Evolutionary conservation across 129 eudicot species (phyloP), one percentile per base, ranked within the genome.

Genomic region (Artemisia argyi): DNA sequence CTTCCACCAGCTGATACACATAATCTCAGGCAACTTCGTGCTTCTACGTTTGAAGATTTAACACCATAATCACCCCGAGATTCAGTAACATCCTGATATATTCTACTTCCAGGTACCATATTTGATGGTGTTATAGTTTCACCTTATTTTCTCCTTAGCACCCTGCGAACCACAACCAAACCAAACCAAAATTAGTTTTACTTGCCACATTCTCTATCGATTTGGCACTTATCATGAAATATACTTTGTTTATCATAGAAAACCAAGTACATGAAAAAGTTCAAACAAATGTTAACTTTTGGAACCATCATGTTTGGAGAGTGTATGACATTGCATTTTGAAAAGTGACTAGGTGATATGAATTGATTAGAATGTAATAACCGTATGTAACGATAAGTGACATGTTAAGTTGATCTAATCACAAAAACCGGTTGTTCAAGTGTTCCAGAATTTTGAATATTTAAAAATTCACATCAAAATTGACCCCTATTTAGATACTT

Each of bases 21-120:
- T 68, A 83, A 81, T 71, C 83, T 83, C 61, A 78, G 28, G 35
- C 85, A 76, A 66, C 79, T 69, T 69, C 85, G 46, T 5, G 68
- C 73, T 73, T 83, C 91, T n/a, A 68, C 57, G 66, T 35, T 80
- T 46, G 85, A 75, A 65, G 91, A 66, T 48, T 80, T 78, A 70
- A 79, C 55, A 65, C 76, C 86, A 78, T 72, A 80, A 65, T 88
- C 88, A 67, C 61, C 63, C 11, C 79, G 82, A 12, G 84, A 69
- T 63, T 86, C 96, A 16, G 16, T 35, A 60, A 60, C 71, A 44
- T 83, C 83, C 66, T 79, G 77, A 61, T 64, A 83, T 11, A 72
- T 42, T 32, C 75, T 81, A 63, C 90, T 81, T 51, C 85, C 85
- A 19, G 95, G 82, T 53, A 80, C 85, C 95, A 88, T 88, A n/a